Percentiles rank a stretch among this genome's conserved stretches.
Conservation (phyloP, 257 asterid species). For the Nicotiana noctiflora region DNA sequence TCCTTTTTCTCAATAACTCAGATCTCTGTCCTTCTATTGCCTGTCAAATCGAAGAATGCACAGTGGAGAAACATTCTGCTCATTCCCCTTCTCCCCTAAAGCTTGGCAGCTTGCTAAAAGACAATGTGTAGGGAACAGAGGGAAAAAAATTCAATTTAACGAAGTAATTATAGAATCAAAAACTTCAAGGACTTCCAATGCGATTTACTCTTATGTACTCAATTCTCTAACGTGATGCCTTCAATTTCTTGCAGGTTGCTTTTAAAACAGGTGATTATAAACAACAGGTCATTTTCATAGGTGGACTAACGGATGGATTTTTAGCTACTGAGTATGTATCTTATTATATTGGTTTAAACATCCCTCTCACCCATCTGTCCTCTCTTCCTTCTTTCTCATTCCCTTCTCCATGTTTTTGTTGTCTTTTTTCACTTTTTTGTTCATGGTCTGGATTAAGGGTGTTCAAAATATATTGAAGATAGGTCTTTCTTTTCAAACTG, state of each 20-base stretch:
- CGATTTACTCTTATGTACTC: background rate
- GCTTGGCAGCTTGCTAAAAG: conserved; percentile 9
- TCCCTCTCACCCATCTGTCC: background rate
- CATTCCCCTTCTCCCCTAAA: background rate
- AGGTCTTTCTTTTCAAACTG: background rate
- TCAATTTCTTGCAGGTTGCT: conserved; percentile 62
- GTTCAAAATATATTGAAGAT: background rate
- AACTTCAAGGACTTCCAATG: background rate
- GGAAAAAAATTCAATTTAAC: background rate
- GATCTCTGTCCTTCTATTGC: conserved; percentile 1
- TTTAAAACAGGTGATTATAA: conserved; percentile 87
- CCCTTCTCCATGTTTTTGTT: background rate
- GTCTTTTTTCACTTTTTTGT: background rate
- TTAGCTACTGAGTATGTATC: conserved; percentile 86
- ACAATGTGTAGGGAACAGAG: background rate
- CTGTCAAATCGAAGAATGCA: background rate
- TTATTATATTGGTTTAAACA: background rate
- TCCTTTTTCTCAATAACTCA: background rate
- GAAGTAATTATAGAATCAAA: background rate
- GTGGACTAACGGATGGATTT: conserved; percentile 92
- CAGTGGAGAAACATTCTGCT: background rate
- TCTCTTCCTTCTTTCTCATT: background rate
- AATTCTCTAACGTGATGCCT: background rate
- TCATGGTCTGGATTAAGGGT: background rate
- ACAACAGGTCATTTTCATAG: conserved; percentile 86